A percentile compares a stretch with the other conserved stretches of the same genome.
These are phyloP conservation scores for Penicillium coprophilum DNA, from an alignment of 495 filamentous ascomycete species.

Conservation along the genomic window DNA sequence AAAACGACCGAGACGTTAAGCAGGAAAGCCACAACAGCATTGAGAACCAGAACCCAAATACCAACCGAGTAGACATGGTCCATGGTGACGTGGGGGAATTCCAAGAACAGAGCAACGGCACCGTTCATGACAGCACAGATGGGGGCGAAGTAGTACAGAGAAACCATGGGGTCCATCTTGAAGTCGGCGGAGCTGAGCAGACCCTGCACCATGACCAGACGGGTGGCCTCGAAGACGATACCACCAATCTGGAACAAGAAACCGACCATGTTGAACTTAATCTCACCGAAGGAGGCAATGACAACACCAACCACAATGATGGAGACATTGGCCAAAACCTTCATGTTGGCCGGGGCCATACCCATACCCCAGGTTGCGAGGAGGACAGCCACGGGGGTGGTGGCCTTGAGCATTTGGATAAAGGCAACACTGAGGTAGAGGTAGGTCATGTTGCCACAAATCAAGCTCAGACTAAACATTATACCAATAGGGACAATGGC, in stretches of 20 bases:
- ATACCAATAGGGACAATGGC: constrained; percentile 91
- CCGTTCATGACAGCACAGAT: constrained; percentile 90
- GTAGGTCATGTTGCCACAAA: constrained; percentile 91
- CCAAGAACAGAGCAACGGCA: constrained; percentile 72
- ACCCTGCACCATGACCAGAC: constrained; percentile 87
- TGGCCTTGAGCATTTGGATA: constrained; percentile 98
- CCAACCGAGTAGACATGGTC: constrained; percentile 74
- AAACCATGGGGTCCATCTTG: constrained; percentile 97
- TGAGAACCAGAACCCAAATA: constrained; percentile 69
- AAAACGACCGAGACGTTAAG: constrained; percentile 94
- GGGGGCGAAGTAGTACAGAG: constrained; percentile 94
- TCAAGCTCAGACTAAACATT: constrained; percentile 91
- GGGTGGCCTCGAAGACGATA: constrained; percentile 85
- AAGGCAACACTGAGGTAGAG: constrained; percentile 90
- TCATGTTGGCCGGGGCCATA: constrained; percentile 72
- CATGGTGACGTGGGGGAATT: constrained; percentile 69
- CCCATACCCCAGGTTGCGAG: constrained; percentile 81
- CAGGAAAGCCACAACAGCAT: constrained; percentile 80
- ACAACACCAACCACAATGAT: constrained; percentile 87
- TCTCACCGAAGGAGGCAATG: constrained; percentile 88
- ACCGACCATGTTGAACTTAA: constrained; percentile 83
- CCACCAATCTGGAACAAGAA: constrained; percentile 84
- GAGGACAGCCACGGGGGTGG: constrained; percentile 86
- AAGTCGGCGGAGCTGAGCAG: constrained; percentile 85
- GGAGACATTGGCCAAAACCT: constrained; percentile 79